Base-by-base conservation (phyloP, 164 flowering plant genomes). In the Saururus chinensis region DNA sequence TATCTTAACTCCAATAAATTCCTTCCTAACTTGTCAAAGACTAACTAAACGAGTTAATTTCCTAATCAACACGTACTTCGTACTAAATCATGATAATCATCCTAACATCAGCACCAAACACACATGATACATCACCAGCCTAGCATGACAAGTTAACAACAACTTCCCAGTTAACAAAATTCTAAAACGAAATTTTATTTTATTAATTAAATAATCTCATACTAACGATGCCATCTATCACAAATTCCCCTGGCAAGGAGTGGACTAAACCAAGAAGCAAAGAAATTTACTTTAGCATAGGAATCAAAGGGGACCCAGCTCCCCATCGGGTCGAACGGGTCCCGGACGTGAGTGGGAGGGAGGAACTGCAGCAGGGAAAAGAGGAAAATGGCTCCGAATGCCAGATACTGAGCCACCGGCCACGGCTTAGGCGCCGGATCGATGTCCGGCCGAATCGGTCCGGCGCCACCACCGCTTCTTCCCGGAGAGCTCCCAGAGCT, bases 311-410 rank as follows among this genome's bases (percentile, higher is more conserved):
- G 76, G 30, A 76, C 42, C 79, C 79, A 76, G 35, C 30, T 65
- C 21, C 76, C 60, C 53, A 53, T 21, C 30, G 76, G 76, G 53
- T 73, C 73, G 14, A 63, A 62, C 3, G 76, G 76, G 59, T 73
- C 64, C 0, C 79, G 70, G 23, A 70, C 45, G 58, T 76, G 76
- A 13, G 79, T 70, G 9, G 73, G 66, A 17, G 74, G 76, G 21
- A 70, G 35, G 60, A 76, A 66, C 63, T 76, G 79, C 22, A 76
- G 59, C 52, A 62, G 41, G 9, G 60, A 72, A 12, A 76, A 68
- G 52, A 68, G 56, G 9, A 73, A 35, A 57, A 76, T 37, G 61
- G 56, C 4, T 0, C 58, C 69, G 25, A 76, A 57, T 11, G 79
- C 76, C 1, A 68, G 60, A 19, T 62, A 63, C 57, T 65, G 72